These are phyloP conservation scores for Wickerhamomyces kurtzmanii DNA, from an alignment of 805 yeast species.

Conservation along the genomic window DNA sequence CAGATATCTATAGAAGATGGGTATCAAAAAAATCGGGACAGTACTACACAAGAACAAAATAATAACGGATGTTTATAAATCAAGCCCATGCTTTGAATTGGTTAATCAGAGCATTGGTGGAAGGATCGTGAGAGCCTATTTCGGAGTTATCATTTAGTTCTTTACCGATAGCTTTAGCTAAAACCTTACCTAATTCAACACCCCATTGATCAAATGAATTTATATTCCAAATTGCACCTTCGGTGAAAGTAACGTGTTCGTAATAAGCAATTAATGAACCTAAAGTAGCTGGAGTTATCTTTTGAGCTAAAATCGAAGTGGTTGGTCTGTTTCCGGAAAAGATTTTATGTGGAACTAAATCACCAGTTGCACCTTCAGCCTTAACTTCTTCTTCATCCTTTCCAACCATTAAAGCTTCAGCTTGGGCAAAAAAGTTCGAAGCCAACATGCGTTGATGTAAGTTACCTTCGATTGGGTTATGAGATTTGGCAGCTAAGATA, in stretches of 20 bases:
- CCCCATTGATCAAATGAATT: conserved; percentile 99
- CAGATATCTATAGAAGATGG: no score
- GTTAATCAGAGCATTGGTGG: conserved; percentile 90
- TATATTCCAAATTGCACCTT: conserved; percentile 99
- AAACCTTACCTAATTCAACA: conserved; percentile 95
- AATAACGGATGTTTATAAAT: conserved; percentile 1
- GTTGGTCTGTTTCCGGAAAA: conserved; percentile 99
- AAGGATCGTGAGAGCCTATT: conserved; percentile 71
- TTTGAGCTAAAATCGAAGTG: conserved; percentile 90
- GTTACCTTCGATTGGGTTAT: conserved; percentile 92
- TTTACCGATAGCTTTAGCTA: conserved; percentile 90
- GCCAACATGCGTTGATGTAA: conserved; percentile 97
- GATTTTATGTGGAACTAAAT: conserved; percentile 87
- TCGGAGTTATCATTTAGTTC: conserved; percentile 62
- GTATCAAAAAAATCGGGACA: background rate
- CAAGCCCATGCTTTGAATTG: conserved; percentile 81
- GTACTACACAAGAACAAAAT: background rate
- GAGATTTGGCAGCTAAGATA: conserved; percentile 93
- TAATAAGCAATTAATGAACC: conserved; percentile 97
- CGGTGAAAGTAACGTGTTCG: conserved; percentile 94
- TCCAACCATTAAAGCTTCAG: conserved; percentile 96
- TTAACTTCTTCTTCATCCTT: conserved; percentile 77
- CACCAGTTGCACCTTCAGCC: conserved; percentile 83
- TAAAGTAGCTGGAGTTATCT: conserved; percentile 91
- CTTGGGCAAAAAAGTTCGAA: conserved; percentile 97